Percentiles rank a stretch among this genome's conserved stretches.
phyloP scores from a whole-genome alignment of 164 flowering plant species.

The Umbilicus rupestris region DNA sequence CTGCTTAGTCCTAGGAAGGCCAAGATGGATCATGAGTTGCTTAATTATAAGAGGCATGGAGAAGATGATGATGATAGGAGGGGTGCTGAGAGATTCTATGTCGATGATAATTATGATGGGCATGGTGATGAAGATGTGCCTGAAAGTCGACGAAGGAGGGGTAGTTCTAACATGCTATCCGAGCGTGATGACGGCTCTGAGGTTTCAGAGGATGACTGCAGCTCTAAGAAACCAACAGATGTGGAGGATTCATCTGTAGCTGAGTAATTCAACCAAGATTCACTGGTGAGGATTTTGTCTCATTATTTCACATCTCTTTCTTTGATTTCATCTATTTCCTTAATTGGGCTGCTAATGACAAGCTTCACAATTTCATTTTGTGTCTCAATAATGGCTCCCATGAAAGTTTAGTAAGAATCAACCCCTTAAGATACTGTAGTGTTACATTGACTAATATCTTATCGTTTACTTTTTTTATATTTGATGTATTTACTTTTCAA shows the following conservation, averaged over 20 bases:
- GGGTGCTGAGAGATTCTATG: conserved; percentile 16
- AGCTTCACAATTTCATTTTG: too few species aligned
- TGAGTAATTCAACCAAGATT: not conserved
- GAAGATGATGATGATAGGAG: conserved; percentile 31
- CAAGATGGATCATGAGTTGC: conserved; percentile 38
- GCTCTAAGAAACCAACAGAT: conserved; percentile 15
- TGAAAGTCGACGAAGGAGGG: conserved; percentile 13
- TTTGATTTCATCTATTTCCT: not conserved
- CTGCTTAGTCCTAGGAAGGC: conserved; percentile 66
- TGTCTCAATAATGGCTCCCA: too few species aligned
- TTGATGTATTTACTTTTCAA: too few species aligned
- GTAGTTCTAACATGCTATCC: conserved; percentile 14
- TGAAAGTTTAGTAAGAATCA: too few species aligned
- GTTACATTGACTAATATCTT: too few species aligned
- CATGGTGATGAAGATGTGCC: conserved; percentile 16
- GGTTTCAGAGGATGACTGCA: conserved; percentile 17
- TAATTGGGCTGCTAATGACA: not conserved
- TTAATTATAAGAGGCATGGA: conserved; percentile 32
- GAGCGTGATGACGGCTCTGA: conserved; percentile 17
- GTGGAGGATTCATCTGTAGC: conserved; percentile 8
- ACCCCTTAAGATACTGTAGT: too few species aligned
- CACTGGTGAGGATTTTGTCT: not conserved
- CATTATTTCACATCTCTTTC: not conserved
- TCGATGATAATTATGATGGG: conserved; percentile 17
- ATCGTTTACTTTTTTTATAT: too few species aligned